Evolutionary conservation across 352 stramenopile species (phyloP), one percentile per base, ranked within the genome.

Genomic region (Globisporangium takayamanum): DNA sequence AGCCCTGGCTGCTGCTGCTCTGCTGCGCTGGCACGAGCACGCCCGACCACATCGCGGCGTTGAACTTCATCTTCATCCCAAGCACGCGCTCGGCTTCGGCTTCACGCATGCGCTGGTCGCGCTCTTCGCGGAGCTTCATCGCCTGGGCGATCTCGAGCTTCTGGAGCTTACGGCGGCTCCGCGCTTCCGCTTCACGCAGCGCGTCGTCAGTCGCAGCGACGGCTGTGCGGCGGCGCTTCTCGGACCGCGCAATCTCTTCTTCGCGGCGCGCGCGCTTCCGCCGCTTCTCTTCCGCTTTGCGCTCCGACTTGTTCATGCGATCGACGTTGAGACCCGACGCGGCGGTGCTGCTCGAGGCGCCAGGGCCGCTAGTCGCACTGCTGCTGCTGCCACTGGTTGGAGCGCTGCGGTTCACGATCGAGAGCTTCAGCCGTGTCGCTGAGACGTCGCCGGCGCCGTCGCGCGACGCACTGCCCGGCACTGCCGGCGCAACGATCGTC

Each of bases 221-320:
- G 18, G 82, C 83, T 28, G 82, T 93, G 36, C 82, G 81, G 25
- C 78, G 75, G 2, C 83, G 78, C 64, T 92, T 92, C 54, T 93
- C 81, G 7, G 76, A 84, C 15, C 73, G 70, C 0, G 77, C 83
- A n/a, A 89, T 76, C 60, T 93, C 83, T 62, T 93, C 81, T 65
- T 93, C 85, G 2, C 80, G 78, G 7, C 80, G 69, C 11, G 64
- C 67, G 20, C 79, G 79, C 57, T 93, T 94, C 28, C 83, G 83
- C 10, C 78, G 72, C 60, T 91, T 90, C 59, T 94, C 84, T 69
- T 94, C 85, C 3, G 84, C 80, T 50, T 94, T 94, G 22, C 85
- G 85, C 64, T 93, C 83, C 47, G 78, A 83, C 37, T 94, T 94
- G 62, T 84, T 92, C 78, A 89, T 89, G 8, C 78, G 76, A 28